Evolutionary conservation across 805 yeast species (phyloP).

Genomic region (Brettanomyces custersianus): DNA sequence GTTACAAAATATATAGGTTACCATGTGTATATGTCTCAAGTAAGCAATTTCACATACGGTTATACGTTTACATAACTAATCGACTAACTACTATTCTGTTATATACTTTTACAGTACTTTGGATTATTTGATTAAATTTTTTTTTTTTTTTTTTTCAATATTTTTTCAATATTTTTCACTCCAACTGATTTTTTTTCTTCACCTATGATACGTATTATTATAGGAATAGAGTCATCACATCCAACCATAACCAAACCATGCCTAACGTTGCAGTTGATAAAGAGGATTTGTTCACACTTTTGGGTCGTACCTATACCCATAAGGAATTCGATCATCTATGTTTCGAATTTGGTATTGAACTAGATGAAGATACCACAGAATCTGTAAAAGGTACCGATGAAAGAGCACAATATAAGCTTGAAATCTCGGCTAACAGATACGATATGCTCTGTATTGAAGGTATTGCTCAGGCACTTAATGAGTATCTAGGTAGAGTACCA

Average conservation of each 20-base stretch:
- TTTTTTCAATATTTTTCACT: neutral
- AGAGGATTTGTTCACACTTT: conserved; percentile 75
- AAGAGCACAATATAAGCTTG: conserved; percentile 95
- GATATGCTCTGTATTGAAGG: conserved; percentile 98
- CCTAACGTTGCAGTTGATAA: conserved; percentile 97
- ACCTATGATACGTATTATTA: neutral
- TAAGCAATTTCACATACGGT: too few relatives aligned
- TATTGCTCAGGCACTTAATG: conserved; percentile 88
- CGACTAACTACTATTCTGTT: too few relatives aligned
- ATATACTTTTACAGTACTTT: too few relatives aligned
- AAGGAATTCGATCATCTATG: conserved; percentile 95
- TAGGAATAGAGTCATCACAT: too few relatives aligned
- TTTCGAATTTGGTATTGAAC: conserved; percentile 94
- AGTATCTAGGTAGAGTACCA: conserved; percentile 62
- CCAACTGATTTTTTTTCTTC: conserved; percentile 1
- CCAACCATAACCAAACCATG: conserved; percentile 46
- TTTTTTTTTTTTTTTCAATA: neutral
- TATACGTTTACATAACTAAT: too few relatives aligned
- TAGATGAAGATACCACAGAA: conserved; percentile 94
- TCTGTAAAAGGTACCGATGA: conserved; percentile 62
- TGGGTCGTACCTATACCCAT: conserved; percentile 64
- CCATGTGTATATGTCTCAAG: too few relatives aligned
- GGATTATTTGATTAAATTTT: too few relatives aligned
- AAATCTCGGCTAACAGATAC: conserved; percentile 96
- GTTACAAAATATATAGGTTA: too few relatives aligned